phyloP scores from a whole-genome alignment of 129 eudicot genomes.

The Mikania micrantha region DNA sequence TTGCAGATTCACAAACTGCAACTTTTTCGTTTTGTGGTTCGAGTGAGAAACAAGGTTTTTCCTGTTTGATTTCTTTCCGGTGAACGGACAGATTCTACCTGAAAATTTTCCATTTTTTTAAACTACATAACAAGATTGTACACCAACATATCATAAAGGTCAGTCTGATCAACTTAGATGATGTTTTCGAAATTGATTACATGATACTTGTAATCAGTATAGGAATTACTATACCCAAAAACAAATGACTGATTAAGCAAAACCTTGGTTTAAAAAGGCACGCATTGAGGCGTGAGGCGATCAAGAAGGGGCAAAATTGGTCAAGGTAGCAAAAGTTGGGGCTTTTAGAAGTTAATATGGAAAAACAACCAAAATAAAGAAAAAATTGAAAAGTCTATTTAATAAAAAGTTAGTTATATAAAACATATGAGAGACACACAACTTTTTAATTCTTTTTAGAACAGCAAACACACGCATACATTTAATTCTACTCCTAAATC shows the following conservation, averaged over 20 bases:
- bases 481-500: no score
- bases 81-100: slow-evolving; percentile 93
- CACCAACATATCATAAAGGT: not conserved
- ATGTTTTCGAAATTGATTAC: not conserved
- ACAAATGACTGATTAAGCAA: not conserved
- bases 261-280: no score
- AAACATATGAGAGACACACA: no score
- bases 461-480: no score
- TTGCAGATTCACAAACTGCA: slow-evolving; percentile 88
- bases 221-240: not conserved
- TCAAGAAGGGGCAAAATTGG: no score
- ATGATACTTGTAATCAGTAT: not conserved
- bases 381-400: no score
- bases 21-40: slow-evolving; percentile 72
- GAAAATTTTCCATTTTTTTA: slow-evolving; percentile 22
- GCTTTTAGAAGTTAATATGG: no score
- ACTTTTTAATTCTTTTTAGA: no score
- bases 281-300: no score
- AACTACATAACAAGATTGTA: not conserved
- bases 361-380: no score
- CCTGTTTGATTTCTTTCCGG: slow-evolving; percentile 90
- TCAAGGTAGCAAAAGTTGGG: no score
- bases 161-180: not conserved
- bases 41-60: slow-evolving; percentile 79
- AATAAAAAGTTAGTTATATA: no score